phyloP scores from a whole-genome alignment of 306 rosid species.

The Fagus sylvatica region DNA sequence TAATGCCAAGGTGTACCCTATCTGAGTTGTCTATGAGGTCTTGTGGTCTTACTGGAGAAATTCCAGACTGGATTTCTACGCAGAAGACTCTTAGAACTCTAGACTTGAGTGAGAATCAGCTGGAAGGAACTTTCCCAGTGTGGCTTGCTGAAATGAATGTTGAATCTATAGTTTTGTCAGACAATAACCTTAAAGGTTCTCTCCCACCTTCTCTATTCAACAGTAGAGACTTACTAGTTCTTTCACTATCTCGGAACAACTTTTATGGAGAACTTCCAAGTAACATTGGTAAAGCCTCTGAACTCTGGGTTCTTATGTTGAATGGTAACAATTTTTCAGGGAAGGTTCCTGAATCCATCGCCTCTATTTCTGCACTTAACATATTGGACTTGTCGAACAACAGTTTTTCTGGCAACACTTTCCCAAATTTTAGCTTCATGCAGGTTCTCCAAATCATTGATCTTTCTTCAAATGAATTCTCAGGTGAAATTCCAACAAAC shows the following conservation, averaged over 20 bases:
- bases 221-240: constrained; percentile 5
- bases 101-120: constrained; percentile 34
- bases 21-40: constrained; percentile 22
- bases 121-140: constrained; percentile 26
- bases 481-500: constrained; percentile 30
- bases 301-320: constrained; percentile 18
- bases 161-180: constrained; percentile 28
- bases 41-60: constrained; percentile 26
- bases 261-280: constrained; percentile 29
- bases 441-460: constrained; percentile 23
- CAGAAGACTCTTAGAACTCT: constrained; percentile 16
- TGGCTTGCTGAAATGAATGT: constrained; percentile 36
- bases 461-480: constrained; percentile 29
- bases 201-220: constrained; percentile 28
- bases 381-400: constrained; percentile 25
- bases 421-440: constrained; percentile 14
- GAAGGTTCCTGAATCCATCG: constrained; percentile 14
- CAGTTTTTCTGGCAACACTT: constrained; percentile 19
- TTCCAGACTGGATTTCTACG: constrained; percentile 31
- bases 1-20: background rate
- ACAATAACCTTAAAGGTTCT: constrained; percentile 26
- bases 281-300: constrained; percentile 21
- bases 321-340: constrained; percentile 30
- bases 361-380: constrained; percentile 21
- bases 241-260: constrained; percentile 28